Base-by-base conservation (phyloP, 2,329 filamentous ascomycete genomes). In the Trichothecium roseum region DNA sequence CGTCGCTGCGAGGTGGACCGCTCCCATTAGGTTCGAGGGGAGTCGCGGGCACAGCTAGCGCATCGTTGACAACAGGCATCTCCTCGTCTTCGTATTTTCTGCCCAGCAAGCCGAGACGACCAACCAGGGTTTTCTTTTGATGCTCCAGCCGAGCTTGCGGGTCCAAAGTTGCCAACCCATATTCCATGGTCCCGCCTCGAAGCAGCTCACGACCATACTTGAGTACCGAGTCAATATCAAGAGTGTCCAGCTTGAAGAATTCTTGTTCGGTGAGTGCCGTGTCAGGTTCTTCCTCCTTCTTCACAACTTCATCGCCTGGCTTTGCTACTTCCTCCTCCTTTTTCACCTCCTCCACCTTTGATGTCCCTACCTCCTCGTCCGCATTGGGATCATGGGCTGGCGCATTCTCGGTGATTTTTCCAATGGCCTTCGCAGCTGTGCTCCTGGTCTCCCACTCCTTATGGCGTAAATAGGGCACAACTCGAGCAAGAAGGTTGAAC, bases 381-480 rank as follows among this genome's bases (percentile, higher is more conserved):
- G 52, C 46, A 51, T 95, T 96, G 1, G 91, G 93, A 49, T 96
- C 87, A 55, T 91, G 94, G 30, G 73, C 64, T 37, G 86, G 78
- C 1, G 88, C 86, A 66, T 96, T 84, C 39, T 89, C 81, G 42
- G 94, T 80, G 45, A 98, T 96, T 50, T 89, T 87, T 39, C 89
- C 89, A 39, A 98, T 81, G 15, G 91, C 91, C 60, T 89, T 94
- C 47, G 89, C 87, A 32, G 93, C 84, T 36, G 91, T 93, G 41
- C 82, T 88, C 47, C 93, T 73, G 18, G 91, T 98, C 53, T 98
- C 91, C 91, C 91, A 98, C 54, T 88, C 89, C 56, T 89, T 94
- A 47, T 91, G 89, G 39, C 85, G 78, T 20, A 98, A 71, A 58
- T 95, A 98, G 1, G 91, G 89, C n/a, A 98, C 80, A 22, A 98